Evolutionary conservation across 306 rosid genomes (phyloP), one percentile per base, ranked within the genome.

Genomic region (Senna siamea): DNA sequence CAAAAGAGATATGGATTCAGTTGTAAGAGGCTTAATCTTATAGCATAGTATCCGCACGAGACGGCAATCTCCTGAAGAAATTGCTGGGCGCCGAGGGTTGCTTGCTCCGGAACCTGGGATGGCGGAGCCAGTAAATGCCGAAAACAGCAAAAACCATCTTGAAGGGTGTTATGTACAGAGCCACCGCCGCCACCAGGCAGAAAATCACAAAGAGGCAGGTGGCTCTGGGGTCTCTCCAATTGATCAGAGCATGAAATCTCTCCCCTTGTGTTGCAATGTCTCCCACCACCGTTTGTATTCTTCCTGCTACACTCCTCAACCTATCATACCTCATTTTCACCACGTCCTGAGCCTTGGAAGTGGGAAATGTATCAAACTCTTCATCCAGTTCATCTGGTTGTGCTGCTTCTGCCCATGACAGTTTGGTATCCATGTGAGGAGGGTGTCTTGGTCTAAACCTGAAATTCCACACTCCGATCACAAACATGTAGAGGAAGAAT

Each of bases 161-260:
- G 54, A 83, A 88, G 3, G 92, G 92, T 4, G 88, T 85, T 28
- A 88, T 64, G 22, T 88, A 88, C 50, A 88, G 79, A 32, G 75
- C 81, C 38, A 88, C 82, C 4, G 92, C 90, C 5, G 72, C 78
- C 35, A 81, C 30, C 2, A 88, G 78, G 62, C 92, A 83, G 76
- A 83, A 79, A 48, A 83, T 46, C 4, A 85, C 54, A 65, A 77
- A 88, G 28, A 85, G 55, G 44, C 83, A 74, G 12, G 88, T 88
- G 26, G 92, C 92, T 75, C 92, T 85, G 0, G 92, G 86, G 59
- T 88, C 92, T 73, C 92, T 83, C 92, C 92, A 88, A 58, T 86
- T 79, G 5, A 88, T 76, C 63, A 88, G 72, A 0, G 88, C 76
- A 11, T 75, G 86, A 44, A 85, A 81, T 32, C 90, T 88, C 73